These are phyloP conservation scores for Cnidoscolus chayamansa DNA, from an alignment of 441 rosid species.

Conservation along the genomic window DNA sequence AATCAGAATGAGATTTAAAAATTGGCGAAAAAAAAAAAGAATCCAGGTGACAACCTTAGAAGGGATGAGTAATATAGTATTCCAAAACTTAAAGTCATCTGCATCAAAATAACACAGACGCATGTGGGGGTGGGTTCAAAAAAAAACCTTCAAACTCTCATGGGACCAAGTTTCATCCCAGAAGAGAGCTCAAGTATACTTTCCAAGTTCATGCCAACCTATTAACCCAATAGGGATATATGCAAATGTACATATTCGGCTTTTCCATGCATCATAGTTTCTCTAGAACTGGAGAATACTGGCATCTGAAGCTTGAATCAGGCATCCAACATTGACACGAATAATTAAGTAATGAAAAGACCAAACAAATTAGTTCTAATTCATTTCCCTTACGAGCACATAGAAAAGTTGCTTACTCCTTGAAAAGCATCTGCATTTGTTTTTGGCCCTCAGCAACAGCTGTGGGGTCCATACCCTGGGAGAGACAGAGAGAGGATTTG, in stretches of 20 bases:
- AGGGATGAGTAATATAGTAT: not conserved
- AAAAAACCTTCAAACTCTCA: not conserved
- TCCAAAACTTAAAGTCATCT: not conserved
- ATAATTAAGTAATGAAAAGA: not conserved
- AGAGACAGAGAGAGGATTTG: not conserved
- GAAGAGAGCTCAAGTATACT: not conserved
- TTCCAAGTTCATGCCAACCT: not conserved
- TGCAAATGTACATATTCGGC: not conserved
- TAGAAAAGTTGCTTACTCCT: slow-evolving; percentile 54
- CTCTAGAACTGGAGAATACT: not conserved
- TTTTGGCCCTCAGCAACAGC: slow-evolving; percentile 47
- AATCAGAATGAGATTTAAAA: slow-evolving; percentile 15
- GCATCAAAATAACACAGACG: too few species aligned
- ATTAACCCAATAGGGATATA: not conserved
- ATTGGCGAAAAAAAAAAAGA: not conserved
- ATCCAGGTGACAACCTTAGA: not conserved
- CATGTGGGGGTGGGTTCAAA: too few species aligned
- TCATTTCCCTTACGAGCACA: slow-evolving; percentile 2
- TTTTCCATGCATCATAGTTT: not conserved
- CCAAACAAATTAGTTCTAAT: not conserved
- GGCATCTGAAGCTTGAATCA: not conserved
- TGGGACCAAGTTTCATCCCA: not conserved
- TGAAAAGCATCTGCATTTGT: slow-evolving; percentile 53
- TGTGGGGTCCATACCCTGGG: not conserved
- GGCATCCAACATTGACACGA: not conserved